Evolutionary conservation across 441 rosid genomes (phyloP).

Genomic region (Kokia cookei): DNA sequence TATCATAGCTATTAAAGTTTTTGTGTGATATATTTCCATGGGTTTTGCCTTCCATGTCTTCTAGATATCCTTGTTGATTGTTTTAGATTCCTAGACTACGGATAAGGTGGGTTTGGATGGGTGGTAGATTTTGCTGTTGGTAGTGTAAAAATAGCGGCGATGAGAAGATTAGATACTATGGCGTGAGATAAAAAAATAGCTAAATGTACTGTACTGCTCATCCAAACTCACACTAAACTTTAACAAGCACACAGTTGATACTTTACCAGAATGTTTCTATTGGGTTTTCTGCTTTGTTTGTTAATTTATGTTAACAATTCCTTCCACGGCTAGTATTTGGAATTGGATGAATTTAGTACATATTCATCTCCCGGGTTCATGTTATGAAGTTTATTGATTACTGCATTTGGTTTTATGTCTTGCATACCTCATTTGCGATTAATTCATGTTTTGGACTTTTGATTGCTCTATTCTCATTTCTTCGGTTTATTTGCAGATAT

Average conservation of each 20-base stretch:
- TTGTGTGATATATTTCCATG: neutral
- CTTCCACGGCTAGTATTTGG: neutral
- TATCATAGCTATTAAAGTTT: neutral
- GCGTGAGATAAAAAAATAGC: no score
- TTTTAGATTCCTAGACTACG: neutral
- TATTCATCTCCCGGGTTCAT: neutral
- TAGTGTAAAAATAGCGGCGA: no score
- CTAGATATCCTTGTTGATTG: neutral
- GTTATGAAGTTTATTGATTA: neutral
- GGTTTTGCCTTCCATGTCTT: neutral
- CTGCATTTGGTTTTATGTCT: neutral
- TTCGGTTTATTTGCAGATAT: conserved; percentile 15
- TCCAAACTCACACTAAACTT: neutral
- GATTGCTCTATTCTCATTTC: neutral
- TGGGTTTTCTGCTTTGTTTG: conserved; percentile 6
- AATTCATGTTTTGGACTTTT: neutral
- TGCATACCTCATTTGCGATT: neutral
- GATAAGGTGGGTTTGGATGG: neutral
- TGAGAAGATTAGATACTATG: no score
- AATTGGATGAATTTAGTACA: conserved; percentile 1
- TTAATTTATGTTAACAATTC: conserved; percentile 4
- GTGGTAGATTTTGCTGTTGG: no score
- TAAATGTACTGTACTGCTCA: no score
- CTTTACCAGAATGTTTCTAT: neutral
- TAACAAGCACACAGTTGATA: neutral